Percentiles rank a stretch among this genome's conserved stretches.
phyloP scores from a whole-genome alignment of 106 monocot species.

The Apostasia shenzhenica region DNA sequence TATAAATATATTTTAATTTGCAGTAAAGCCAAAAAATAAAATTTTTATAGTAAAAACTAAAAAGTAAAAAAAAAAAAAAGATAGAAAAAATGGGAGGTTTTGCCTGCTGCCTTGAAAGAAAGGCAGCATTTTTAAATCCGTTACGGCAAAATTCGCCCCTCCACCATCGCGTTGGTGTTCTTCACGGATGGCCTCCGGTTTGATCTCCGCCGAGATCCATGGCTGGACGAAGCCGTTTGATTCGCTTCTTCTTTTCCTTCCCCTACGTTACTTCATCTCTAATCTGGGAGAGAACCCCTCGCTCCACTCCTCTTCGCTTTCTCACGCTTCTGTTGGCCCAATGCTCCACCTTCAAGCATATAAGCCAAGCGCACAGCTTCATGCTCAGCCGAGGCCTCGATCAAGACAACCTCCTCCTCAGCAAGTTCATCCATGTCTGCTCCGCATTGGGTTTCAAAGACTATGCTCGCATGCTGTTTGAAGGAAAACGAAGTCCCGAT shows the following conservation, averaged over 20 bases:
- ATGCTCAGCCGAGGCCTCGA: conserved; percentile 52
- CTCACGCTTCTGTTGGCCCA: conserved; percentile 29
- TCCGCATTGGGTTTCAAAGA: conserved; percentile 33
- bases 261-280: background rate
- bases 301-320: background rate
- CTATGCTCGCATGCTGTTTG: conserved; percentile 44
- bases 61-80: no score
- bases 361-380: conserved; percentile 44
- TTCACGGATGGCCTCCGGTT: no score
- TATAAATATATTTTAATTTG: no score
- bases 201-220: background rate
- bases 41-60: no score
- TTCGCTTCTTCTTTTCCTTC: conserved; percentile 12
- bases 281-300: background rate
- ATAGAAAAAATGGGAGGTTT: no score
- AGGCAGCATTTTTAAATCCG: no score
- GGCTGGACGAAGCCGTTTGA: conserved; percentile 1
- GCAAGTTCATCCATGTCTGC: conserved; percentile 40
- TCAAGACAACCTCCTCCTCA: conserved; percentile 41
- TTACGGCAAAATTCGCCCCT: no score
- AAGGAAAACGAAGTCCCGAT: conserved; percentile 20
- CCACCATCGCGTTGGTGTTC: no score
- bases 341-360: conserved; percentile 38
- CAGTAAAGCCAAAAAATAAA: no score
- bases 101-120: no score